phyloP scores from a whole-genome alignment of 2,329 filamentous ascomycete species.

The Ascochyta viciae-villosae region DNA sequence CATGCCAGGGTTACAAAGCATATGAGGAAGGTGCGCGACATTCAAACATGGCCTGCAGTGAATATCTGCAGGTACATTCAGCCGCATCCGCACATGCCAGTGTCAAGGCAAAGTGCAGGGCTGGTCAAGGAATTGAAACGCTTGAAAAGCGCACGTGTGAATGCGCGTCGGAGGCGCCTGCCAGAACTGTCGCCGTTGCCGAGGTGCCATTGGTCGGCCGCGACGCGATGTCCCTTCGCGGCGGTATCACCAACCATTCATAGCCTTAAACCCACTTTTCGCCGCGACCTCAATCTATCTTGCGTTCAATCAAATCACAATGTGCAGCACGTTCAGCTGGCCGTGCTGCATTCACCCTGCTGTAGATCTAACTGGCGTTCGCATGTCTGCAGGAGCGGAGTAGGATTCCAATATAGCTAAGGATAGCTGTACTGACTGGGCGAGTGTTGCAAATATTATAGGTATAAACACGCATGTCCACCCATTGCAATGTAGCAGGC shows the following conservation, averaged over 20 bases:
- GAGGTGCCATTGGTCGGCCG: slow-evolving; percentile 20
- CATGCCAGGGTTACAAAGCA: background rate
- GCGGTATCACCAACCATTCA: slow-evolving; percentile 35
- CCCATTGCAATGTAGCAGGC: background rate
- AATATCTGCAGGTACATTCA: slow-evolving; percentile 14
- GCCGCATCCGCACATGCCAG: background rate
- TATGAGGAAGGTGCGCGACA: slow-evolving; percentile 1
- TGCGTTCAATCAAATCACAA: slow-evolving; percentile 35
- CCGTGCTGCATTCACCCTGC: slow-evolving; percentile 10
- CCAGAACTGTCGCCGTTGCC: slow-evolving; percentile 29
- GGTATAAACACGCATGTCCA: slow-evolving; percentile 18
- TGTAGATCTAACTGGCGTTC: slow-evolving; percentile 1
- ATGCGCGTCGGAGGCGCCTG: slow-evolving; percentile 20
- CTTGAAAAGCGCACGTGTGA: slow-evolving; percentile 25
- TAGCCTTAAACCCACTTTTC: slow-evolving; percentile 26
- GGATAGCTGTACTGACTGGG: slow-evolving; percentile 3
- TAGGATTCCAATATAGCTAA: slow-evolving; percentile 3
- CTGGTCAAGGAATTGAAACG: slow-evolving; percentile 20
- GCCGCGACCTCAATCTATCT: slow-evolving; percentile 32
- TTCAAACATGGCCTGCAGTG: background rate
- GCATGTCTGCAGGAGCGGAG: slow-evolving; percentile 6
- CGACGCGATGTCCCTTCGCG: slow-evolving; percentile 18
- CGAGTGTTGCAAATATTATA: background rate
- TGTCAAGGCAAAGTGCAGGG: background rate
- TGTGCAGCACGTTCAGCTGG: slow-evolving; percentile 27